Base-by-base conservation (phyloP, 1,284 basidiomycete species). In the Polyporus tsugae region DNA sequence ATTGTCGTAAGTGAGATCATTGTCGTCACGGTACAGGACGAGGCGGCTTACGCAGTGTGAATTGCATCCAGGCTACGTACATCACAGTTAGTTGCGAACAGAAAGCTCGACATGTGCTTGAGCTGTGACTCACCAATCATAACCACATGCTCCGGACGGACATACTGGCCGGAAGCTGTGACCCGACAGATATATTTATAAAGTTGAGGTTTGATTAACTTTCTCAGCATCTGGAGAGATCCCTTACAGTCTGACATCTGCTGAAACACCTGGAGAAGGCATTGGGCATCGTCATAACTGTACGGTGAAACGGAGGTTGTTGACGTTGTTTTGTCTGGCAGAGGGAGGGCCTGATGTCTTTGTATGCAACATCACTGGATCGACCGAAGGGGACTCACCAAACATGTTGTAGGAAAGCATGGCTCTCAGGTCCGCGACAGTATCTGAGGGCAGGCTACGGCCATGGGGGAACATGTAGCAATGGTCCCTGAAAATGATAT, bases 391-490 rank as follows among this genome's bases (percentile, higher is more conserved):
- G 3, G 35, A 19, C 68, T 53, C 25, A 74, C 72, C 75, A 55
- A 69, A 59, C 2, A 66, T 29, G 1, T 52, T 38, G n/a, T 53
- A 72, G 17, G 42, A 60, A 19, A 73, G 25, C 1, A 64, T 53
- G 2, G 38, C 42, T 0, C 49, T 46, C 2, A 70, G 25, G 4
- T 68, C 62, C 1, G 61, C 19, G 2, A 71, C 36, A 1, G 38
- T 60, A 3, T 69, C 36, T 9, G n/a, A 39, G 0, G 60, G 19
- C 0, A 70, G 60, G 1, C 0, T 1, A 0, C 68, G 68, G 3
- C 63, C 58, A 61, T 72, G 57, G 0, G 75, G 75, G 22, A 75
- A 77, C 67, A 77, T 70, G 9, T 62, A 52, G 1, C 73, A 57
- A 39, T 75, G 73, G 3, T 63, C 4, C 72, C 73, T 76, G 0